phyloP scores from a whole-genome alignment of 129 eudicot species.

The Erigeron canadensis region DNA sequence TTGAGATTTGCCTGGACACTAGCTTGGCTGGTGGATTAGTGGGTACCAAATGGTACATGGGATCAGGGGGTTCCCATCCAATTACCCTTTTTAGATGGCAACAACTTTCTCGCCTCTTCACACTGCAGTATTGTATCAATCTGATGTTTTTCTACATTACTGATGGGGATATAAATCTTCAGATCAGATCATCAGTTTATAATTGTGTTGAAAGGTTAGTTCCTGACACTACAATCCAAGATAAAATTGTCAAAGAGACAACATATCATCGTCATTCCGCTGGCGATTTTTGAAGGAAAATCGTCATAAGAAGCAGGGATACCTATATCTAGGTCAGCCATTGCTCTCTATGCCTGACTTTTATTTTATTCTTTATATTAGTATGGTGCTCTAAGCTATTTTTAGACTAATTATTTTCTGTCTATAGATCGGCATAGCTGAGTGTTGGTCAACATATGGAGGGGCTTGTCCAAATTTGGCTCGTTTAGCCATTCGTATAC shows the following conservation, averaged over 20 bases:
- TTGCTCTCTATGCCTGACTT: background rate
- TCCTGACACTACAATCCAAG: slow-evolving; percentile 79
- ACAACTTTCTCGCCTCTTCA: slow-evolving; percentile 73
- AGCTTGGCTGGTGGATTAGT: too few species aligned
- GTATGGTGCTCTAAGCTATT: background rate
- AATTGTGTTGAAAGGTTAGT: slow-evolving; percentile 86
- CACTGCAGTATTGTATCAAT: slow-evolving; percentile 81
- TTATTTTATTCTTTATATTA: background rate
- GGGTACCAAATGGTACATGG: too few species aligned
- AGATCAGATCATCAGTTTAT: slow-evolving; percentile 60
- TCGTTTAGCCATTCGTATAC: slow-evolving; percentile 75
- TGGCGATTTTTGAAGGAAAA: slow-evolving; percentile 94
- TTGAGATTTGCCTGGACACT: too few species aligned
- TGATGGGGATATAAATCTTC: slow-evolving; percentile 64
- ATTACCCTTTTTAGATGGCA: too few species aligned
- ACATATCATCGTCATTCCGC: slow-evolving; percentile 58
- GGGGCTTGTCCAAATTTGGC: slow-evolving; percentile 93
- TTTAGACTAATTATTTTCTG: slow-evolving; percentile 11
- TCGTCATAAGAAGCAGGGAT: slow-evolving; percentile 83
- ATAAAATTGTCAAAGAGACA: slow-evolving; percentile 80
- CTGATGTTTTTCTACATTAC: slow-evolving; percentile 79
- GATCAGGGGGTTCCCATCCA: too few species aligned
- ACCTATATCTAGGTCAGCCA: slow-evolving; percentile 65
- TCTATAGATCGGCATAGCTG: slow-evolving; percentile 52
- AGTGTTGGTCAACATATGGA: slow-evolving; percentile 98